phyloP scores from a whole-genome alignment of 768 basidiomycete species.

The Cubamyces lactineus region DNA sequence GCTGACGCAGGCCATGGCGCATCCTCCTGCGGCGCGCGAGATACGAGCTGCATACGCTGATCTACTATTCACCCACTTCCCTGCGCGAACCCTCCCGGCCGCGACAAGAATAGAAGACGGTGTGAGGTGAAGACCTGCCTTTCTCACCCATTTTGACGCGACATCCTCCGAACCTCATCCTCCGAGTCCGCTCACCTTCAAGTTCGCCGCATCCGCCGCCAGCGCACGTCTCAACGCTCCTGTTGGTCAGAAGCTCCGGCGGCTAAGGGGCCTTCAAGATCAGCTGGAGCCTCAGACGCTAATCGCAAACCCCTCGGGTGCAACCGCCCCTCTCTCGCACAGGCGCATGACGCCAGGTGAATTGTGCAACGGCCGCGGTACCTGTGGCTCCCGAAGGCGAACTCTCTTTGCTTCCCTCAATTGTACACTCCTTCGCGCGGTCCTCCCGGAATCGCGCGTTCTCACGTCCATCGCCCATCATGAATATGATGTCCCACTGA shows the following conservation, averaged over 20 bases:
- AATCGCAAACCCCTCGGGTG: constrained; percentile 7
- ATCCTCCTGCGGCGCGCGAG: constrained; percentile 11
- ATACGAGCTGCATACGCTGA: constrained; percentile 3
- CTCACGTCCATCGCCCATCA: constrained; percentile 19
- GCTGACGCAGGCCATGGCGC: constrained; percentile 8
- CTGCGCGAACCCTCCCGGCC: constrained; percentile 16
- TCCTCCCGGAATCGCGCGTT: constrained; percentile 8
- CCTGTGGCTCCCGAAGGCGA: constrained; percentile 15
- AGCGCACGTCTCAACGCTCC: not conserved
- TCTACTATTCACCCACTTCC: constrained; percentile 4
- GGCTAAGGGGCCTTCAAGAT: not conserved
- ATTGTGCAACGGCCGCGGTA: constrained; percentile 13
- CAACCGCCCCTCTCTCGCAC: constrained; percentile 4
- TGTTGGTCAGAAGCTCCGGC: not conserved
- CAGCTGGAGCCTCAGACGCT: constrained; percentile 3
- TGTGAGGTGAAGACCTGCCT: not conserved
- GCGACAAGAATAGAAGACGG: constrained; percentile 14
- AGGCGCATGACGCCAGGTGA: constrained; percentile 13
- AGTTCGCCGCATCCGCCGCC: not conserved
- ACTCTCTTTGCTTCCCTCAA: constrained; percentile 14
- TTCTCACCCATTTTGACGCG: constrained; percentile 20
- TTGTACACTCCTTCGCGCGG: constrained; percentile 5
- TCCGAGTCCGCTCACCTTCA: not conserved
- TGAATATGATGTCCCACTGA: not conserved
- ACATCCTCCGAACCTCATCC: constrained; percentile 14